Evolutionary conservation across 495 filamentous ascomycete species (phyloP), one percentile per base, ranked within the genome.

Genomic region (Hypoxylon trugodes): DNA sequence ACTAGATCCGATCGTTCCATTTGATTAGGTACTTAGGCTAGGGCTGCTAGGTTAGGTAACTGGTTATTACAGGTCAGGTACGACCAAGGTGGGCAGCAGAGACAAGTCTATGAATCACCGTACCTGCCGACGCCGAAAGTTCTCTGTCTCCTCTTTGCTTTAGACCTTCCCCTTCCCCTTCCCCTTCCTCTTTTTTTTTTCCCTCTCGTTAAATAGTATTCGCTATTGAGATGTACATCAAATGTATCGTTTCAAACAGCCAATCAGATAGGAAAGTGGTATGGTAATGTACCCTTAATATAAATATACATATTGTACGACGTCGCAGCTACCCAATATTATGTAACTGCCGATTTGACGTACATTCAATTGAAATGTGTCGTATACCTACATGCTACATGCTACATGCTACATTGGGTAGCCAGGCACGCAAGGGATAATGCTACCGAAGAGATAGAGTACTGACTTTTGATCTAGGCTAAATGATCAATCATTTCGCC

Each of bases 401-500:
- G 5, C 28, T 30, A 10, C 5, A 30, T 30, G 28, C 28, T 30
- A n/a, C n/a, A n/a, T n/a, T n/a, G n/a, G 43, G 43, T 28, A 15
- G 42, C 21, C 21, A 28, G 24, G 8, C 22, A 47, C 35, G 50
- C 22, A 62, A 47, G 50, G 59, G 49, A 36, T 22, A 24, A 24
- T n/a, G 36, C 26, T 51, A 37, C 37, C 21, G 28, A 51, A 35
- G 10, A 7, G 3, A 12, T 22, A 42, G 9, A 9, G 19, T 51
- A 28, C 19, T 30, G 48, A 9, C 24, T 66, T 51, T 57, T 60
- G 41, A 53, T 47, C 38, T 41, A 25, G 45, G 25, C 53, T 66
- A 66, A 24, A 21, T 56, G 36, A 53, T 58, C 33, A 33, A 59
- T 28, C n/a, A 26, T 30, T 16, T 32, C 15, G 8, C 38, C 30